Evolutionary conservation across 768 basidiomycete species (phyloP).

Genomic region (Cyathus striatus): DNA sequence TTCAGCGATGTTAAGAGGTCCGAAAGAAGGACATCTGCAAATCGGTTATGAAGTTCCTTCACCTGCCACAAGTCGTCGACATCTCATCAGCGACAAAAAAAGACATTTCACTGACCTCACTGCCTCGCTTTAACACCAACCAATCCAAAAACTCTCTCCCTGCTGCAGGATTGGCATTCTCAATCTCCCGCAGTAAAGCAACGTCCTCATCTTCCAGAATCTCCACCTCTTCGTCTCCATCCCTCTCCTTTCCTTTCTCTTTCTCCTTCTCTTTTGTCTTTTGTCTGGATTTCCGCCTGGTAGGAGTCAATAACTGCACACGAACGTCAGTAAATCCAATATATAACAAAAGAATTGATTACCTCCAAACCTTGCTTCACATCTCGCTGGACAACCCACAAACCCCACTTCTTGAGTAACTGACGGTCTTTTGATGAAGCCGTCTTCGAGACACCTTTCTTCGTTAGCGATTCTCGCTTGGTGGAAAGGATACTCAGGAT

Average conservation of each 20-base stretch:
- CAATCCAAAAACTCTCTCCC: slow-evolving; percentile 77
- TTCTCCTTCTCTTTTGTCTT: slow-evolving; percentile 48
- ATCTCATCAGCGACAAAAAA: background rate
- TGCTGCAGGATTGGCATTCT: slow-evolving; percentile 50
- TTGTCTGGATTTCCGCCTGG: too few relatives aligned
- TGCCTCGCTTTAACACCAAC: slow-evolving; percentile 66
- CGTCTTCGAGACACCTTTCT: too few relatives aligned
- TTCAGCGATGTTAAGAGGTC: slow-evolving; percentile 45
- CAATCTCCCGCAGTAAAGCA: slow-evolving; percentile 49
- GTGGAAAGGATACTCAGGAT: slow-evolving; percentile 54
- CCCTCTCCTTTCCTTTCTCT: too few relatives aligned
- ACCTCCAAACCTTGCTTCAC: slow-evolving; percentile 71
- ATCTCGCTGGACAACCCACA: slow-evolving; percentile 75
- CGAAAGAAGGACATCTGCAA: slow-evolving; percentile 53
- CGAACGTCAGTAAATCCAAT: too few relatives aligned
- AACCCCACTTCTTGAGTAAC: slow-evolving; percentile 67
- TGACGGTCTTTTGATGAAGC: slow-evolving; percentile 56
- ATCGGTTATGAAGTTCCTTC: slow-evolving; percentile 56
- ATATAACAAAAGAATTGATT: too few relatives aligned
- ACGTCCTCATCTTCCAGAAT: slow-evolving; percentile 67
- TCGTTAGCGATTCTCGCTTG: too few relatives aligned
- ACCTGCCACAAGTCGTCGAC: slow-evolving; percentile 27
- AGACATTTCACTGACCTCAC: slow-evolving; percentile 34
- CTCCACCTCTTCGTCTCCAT: too few relatives aligned
- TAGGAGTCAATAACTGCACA: too few relatives aligned